Conservation (phyloP, 1,284 basidiomycete genomes). For the Ceratobasidium sp. region DNA sequence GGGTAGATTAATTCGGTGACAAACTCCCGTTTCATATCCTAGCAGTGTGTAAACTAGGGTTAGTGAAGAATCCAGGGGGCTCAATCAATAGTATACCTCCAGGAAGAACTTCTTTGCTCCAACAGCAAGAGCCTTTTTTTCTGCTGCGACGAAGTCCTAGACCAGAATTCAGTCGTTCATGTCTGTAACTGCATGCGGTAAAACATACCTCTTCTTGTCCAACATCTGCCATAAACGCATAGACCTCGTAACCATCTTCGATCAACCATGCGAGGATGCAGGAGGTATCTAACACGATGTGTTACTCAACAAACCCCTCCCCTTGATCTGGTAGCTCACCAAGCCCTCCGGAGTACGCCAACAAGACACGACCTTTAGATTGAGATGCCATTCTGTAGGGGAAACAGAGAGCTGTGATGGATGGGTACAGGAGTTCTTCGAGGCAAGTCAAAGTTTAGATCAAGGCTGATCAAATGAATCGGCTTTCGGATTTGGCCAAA, state of each 20-base stretch:
- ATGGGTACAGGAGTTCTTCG: background rate
- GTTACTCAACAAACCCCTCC: slow-evolving; percentile 1
- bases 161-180: background rate
- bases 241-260: slow-evolving; percentile 97
- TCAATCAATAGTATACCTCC: slow-evolving; percentile 62
- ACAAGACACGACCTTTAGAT: slow-evolving; percentile 80
- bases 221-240: slow-evolving; percentile 99
- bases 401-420: slow-evolving; percentile 19
- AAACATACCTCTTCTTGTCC: slow-evolving; percentile 90
- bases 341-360: slow-evolving; percentile 98
- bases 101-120: slow-evolving; percentile 97
- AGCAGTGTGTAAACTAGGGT: background rate
- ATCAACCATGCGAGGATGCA: slow-evolving; percentile 98
- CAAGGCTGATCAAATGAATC: slow-evolving; percentile 41
- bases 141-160: slow-evolving; percentile 94
- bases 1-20: slow-evolving; percentile 97
- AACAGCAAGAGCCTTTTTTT: slow-evolving; percentile 89
- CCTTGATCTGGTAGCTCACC: slow-evolving; percentile 66
- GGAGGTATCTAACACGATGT: slow-evolving; percentile 77
- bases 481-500: slow-evolving; percentile 37
- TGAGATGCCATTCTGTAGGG: slow-evolving; percentile 31
- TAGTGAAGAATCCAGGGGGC: no score
- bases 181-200: background rate
- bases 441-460: slow-evolving; percentile 30
- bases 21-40: slow-evolving; percentile 97